phyloP scores from a whole-genome alignment of 2,329 filamentous ascomycete species.

The Colletotrichum paranaense region DNA sequence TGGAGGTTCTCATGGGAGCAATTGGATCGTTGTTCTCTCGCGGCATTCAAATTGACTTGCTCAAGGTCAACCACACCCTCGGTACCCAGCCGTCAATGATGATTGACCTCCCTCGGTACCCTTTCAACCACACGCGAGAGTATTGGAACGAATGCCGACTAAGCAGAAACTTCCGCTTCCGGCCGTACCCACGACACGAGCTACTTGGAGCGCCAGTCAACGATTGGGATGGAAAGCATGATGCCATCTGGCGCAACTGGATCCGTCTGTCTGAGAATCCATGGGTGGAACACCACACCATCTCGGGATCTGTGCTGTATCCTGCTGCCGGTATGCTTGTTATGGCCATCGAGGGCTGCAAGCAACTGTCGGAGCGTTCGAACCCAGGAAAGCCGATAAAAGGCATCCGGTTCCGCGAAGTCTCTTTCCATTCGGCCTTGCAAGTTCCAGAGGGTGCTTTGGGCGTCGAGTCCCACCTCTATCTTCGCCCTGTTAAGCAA shows the following conservation, averaged over 20 bases:
- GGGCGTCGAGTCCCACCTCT: constrained; percentile 10
- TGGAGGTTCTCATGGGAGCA: not conserved
- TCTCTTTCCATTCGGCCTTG: constrained; percentile 12
- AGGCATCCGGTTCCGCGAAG: constrained; percentile 21
- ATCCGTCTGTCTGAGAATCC: constrained; percentile 41
- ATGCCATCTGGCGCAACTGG: constrained; percentile 37
- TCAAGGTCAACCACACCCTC: constrained; percentile 51
- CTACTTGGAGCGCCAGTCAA: constrained; percentile 27
- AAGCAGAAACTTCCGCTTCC: constrained; percentile 30
- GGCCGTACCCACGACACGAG: constrained; percentile 27
- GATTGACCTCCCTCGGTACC: constrained; percentile 33
- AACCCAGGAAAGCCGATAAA: constrained; percentile 10
- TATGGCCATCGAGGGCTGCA: constrained; percentile 44
- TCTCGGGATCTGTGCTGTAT: constrained; percentile 44
- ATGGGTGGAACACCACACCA: constrained; percentile 47
- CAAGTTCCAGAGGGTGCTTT: not conserved
- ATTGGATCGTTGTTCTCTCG: not conserved
- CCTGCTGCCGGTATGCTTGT: constrained; percentile 44
- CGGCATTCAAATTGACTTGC: not conserved
- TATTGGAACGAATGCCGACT: constrained; percentile 26
- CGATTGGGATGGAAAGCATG: constrained; percentile 36
- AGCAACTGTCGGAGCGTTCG: constrained; percentile 36
- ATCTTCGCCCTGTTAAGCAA: constrained; percentile 13
- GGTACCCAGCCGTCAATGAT: constrained; percentile 10
- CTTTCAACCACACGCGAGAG: constrained; percentile 32